phyloP scores from a whole-genome alignment of 202 grass and related monocot species.

The Sporobolus alterniflorus region DNA sequence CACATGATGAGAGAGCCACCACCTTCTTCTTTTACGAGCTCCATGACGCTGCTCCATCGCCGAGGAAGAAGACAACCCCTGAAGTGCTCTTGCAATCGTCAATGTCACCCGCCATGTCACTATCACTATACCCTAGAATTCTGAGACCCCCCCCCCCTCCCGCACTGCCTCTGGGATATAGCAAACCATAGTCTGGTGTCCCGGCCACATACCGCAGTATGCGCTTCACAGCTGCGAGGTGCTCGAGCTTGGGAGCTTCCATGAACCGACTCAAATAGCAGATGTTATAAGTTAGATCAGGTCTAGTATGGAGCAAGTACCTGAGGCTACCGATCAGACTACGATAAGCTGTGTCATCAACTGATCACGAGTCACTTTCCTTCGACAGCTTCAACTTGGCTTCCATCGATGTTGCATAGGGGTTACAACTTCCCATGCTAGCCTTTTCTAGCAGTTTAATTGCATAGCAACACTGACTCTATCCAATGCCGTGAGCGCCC shows the following conservation, averaged over 20 bases:
- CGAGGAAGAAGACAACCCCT: no score
- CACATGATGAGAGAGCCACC: no score
- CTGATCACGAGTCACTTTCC: not conserved
- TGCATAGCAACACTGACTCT: not conserved
- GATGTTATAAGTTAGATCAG: not conserved
- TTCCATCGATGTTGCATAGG: not conserved
- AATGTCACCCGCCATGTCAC: no score
- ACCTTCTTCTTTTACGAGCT: no score
- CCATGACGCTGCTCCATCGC: no score
- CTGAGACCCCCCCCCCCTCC: no score
- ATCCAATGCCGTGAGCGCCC: not conserved
- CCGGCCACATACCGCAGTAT: no score
- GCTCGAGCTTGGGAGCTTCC: not conserved
- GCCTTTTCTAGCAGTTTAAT: not conserved
- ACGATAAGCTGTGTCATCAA: not conserved
- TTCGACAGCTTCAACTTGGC: not conserved
- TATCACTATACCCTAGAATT: no score
- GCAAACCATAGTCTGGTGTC: no score
- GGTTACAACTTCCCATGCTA: not conserved
- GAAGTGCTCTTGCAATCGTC: no score
- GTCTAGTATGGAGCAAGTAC: not conserved
- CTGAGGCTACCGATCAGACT: not conserved
- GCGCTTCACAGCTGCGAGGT: not conserved
- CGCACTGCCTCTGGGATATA: no score
- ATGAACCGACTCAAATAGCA: not conserved